A percentile compares a stretch with the other conserved stretches of the same genome.
Conservation (phyloP, 768 basidiomycete species). For the Leccinum pellstonianum region DNA sequence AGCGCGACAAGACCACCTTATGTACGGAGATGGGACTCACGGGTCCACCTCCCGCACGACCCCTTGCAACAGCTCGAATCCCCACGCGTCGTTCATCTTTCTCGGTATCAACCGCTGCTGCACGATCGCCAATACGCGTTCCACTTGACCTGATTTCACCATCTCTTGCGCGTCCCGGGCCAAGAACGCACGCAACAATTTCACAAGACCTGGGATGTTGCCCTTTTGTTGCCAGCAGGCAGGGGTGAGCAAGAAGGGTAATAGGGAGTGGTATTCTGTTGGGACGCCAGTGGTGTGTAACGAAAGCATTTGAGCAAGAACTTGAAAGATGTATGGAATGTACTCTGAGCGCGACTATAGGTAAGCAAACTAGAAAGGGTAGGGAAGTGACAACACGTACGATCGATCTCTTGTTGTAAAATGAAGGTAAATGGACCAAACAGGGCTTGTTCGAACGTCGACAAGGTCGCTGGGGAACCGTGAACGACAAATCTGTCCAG, state of each 20-base stretch:
- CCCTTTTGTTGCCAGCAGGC: conserved; percentile 92
- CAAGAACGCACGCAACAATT: conserved; percentile 82
- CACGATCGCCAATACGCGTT: conserved; percentile 77
- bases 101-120: conserved; percentile 89
- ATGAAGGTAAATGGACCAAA: conserved; percentile 89
- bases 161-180: conserved; percentile 67
- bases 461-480: conserved; percentile 61
- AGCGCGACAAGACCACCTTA: not conserved
- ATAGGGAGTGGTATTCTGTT: conserved; percentile 69
- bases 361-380: not conserved
- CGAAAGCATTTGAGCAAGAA: conserved; percentile 94
- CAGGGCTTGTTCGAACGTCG: conserved; percentile 75
- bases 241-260: conserved; percentile 83
- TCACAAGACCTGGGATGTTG: conserved; percentile 89
- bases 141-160: conserved; percentile 67
- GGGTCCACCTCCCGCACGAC: conserved; percentile 70
- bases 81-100: conserved; percentile 86
- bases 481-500: conserved; percentile 74
- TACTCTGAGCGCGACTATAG: conserved; percentile 56
- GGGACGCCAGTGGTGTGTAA: conserved; percentile 69
- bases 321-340: conserved; percentile 95
- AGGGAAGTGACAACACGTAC: conserved; percentile 41
- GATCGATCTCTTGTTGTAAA: conserved; percentile 89
- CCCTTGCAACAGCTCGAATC: conserved; percentile 83
- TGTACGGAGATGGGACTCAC: conserved; percentile 46